Conservation (phyloP, 129 eudicot species). For the Tagetes patula region DNA sequence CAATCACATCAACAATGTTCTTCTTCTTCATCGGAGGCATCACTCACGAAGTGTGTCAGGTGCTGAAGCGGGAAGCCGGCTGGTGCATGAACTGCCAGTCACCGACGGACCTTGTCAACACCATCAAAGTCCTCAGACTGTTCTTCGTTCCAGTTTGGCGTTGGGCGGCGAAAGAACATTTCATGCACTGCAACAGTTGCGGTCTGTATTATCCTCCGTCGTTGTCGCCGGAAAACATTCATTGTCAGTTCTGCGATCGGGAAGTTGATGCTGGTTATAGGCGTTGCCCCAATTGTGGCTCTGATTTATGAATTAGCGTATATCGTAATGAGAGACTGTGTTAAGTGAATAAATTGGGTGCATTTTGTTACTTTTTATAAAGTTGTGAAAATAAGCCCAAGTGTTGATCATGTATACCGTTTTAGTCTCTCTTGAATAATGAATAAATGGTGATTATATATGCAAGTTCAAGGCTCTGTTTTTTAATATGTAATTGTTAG, state of each 20-base stretch:
- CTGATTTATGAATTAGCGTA: slow-evolving; percentile 42
- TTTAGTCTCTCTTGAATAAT: neutral
- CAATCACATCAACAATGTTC: slow-evolving; percentile 44
- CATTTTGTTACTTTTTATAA: neutral
- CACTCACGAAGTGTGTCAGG: slow-evolving; percentile 66
- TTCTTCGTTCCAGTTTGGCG: slow-evolving; percentile 84
- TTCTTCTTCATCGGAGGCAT: slow-evolving; percentile 87
- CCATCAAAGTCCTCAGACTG: slow-evolving; percentile 61
- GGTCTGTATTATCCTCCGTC: slow-evolving; percentile 67
- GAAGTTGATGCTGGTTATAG: slow-evolving; percentile 48
- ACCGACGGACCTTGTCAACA: slow-evolving; percentile 67
- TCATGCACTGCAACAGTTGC: slow-evolving; percentile 67
- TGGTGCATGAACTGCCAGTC: slow-evolving; percentile 70
- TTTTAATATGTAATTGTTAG: neutral
- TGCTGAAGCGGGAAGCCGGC: slow-evolving; percentile 60
- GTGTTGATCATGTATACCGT: neutral
- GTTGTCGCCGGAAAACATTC: slow-evolving; percentile 35
- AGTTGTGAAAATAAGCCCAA: neutral
- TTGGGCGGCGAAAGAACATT: slow-evolving; percentile 67
- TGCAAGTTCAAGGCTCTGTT: neutral
- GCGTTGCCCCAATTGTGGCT: slow-evolving; percentile 83
- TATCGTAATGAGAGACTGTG: neutral
- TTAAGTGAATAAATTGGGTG: neutral
- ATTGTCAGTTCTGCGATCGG: slow-evolving; percentile 53
- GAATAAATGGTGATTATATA: neutral